These are phyloP conservation scores for Alternaria alternata DNA, from an alignment of 2,329 filamentous ascomycete species.

Conservation along the genomic window DNA sequence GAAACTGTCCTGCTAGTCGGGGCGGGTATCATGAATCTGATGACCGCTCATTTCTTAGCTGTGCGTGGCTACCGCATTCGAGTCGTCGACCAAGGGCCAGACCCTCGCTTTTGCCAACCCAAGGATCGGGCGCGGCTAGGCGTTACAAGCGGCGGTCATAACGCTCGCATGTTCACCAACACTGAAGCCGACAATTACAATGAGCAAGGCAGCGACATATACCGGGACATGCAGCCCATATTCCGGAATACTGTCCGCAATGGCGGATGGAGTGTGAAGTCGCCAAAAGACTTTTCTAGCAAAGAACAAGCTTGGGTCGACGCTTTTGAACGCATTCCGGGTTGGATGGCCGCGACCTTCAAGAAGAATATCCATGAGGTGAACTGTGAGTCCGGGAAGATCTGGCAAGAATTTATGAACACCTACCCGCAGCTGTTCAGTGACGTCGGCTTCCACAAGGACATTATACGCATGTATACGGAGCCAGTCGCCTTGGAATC, in stretches of 20 bases:
- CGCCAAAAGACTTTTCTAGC: not conserved
- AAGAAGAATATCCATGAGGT: not conserved
- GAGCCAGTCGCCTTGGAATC: not conserved
- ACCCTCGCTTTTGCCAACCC: not conserved
- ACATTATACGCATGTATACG: not conserved
- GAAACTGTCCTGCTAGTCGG: not conserved
- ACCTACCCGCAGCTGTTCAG: not conserved
- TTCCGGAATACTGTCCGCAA: not conserved
- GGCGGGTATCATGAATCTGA: not conserved
- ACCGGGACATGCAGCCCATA: not conserved
- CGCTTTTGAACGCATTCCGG: not conserved
- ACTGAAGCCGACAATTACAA: not conserved
- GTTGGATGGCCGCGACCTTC: not conserved
- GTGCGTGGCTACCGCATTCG: not conserved
- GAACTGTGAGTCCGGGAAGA: not conserved
- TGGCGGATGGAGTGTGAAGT: not conserved
- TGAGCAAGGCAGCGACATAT: not conserved
- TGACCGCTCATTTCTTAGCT: not conserved
- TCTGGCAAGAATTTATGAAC: not conserved
- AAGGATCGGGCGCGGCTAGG: not conserved
- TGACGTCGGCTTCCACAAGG: not conserved
- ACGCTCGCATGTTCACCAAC: not conserved
- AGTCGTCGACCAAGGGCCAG: not conserved
- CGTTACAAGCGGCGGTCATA: not conserved
- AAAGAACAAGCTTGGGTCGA: not conserved